Evolutionary conservation across 768 basidiomycete genomes (phyloP), one percentile per base, ranked within the genome.

Genomic region (Cystobasidiopsis lactophilus): DNA sequence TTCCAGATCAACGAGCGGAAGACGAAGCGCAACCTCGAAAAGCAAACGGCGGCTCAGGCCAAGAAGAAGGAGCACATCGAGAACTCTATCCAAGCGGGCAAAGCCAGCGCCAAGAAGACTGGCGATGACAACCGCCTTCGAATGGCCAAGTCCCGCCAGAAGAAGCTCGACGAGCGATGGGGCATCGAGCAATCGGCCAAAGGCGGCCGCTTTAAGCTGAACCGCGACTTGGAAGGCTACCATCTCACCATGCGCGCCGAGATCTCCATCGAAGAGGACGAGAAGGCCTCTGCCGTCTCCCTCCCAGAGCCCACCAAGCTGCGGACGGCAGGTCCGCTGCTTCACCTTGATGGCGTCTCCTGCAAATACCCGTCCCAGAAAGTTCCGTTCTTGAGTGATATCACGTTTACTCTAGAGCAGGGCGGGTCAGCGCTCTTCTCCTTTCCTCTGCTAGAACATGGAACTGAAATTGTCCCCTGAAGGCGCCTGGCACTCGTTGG

Each of bases 101-200:
- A 71, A 1, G 68, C 69, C 48, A 67, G 69, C 5, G 76, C 76
- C 1, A 76, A 72, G 58, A 68, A 71, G 33, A 74, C 74, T 0
- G 77, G 77, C 0, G 77, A 79, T 57, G 77, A 79, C 49, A 78
- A 78, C 56, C 61, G 57, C 23, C 62, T 65, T 21, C 60, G 67
- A 3, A 70, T 71, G 68, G 78, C 74, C 2, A 73, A 74, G 9
- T 73, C 73, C 19, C 66, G 78, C 9, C 74, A 75, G 62, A 78
- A 77, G 66, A 77, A 77, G 66, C 66, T 73, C 5, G 69, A 72
- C 40, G 69, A 70, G 5, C 60, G 69, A 9, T 66, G 61, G 61
- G 66, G 66, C 3, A 26, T 60, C 52, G 73, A 65, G 65, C 67
- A 46, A 61, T 71, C 58, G 58, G 72, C 53, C 58, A 69, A 62